Conservation (phyloP, 805 yeast genomes). For the Vanderwaltozyma verrucispora region DNA sequence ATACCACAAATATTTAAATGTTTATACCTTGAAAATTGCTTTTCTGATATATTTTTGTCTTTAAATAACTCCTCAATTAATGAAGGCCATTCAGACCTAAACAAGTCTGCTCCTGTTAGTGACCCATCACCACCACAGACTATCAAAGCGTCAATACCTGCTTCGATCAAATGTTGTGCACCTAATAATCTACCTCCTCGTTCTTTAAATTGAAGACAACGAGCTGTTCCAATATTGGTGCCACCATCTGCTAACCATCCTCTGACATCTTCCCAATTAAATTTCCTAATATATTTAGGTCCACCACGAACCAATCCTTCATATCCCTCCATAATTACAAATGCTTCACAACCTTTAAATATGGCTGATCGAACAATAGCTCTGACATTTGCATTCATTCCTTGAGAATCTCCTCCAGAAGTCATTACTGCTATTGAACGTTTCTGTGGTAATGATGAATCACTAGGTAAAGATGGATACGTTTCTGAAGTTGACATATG, state of each 20-base stretch:
- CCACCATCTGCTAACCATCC: constrained; percentile 66
- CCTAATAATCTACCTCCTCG: constrained; percentile 54
- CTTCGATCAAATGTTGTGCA: constrained; percentile 51
- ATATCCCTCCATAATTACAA: constrained; percentile 62
- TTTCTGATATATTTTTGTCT: constrained; percentile 35
- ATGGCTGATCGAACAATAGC: constrained; percentile 62
- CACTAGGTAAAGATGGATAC: constrained; percentile 14
- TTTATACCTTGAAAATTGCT: constrained; percentile 37
- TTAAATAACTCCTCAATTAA: constrained; percentile 48
- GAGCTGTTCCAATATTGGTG: constrained; percentile 69
- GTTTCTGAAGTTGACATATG: constrained; percentile 7
- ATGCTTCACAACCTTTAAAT: constrained; percentile 51
- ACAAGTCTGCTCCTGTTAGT: constrained; percentile 69
- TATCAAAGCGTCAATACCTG: constrained; percentile 66
- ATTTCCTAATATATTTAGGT: constrained; percentile 38
- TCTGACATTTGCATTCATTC: constrained; percentile 67
- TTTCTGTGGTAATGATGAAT: constrained; percentile 12
- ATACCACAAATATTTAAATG: constrained; percentile 61
- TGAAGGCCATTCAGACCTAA: constrained; percentile 69
- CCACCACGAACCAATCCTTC: constrained; percentile 64
- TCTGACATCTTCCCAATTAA: constrained; percentile 65
- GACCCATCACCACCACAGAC: constrained; percentile 85
- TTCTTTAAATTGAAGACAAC: constrained; percentile 58
- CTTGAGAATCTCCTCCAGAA: constrained; percentile 74
- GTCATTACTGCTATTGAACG: constrained; percentile 71